phyloP scores from a whole-genome alignment of 1,284 basidiomycete species.

The Pseudozyma sp. region DNA sequence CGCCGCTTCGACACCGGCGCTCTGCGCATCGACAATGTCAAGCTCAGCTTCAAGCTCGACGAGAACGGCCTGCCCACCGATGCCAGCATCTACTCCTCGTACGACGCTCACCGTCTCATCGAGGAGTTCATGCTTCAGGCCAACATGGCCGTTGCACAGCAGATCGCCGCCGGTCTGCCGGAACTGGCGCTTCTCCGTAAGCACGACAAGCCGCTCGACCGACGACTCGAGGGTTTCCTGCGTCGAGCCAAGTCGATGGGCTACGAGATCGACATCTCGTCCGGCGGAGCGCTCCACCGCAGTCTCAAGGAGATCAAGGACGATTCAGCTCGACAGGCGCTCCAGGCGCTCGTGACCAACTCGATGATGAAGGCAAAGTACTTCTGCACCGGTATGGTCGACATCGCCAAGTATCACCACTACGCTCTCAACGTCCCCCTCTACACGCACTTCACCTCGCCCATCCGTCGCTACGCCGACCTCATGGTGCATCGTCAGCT shows the following conservation, averaged over 20 bases:
- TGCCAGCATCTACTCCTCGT: slow-evolving; percentile 76
- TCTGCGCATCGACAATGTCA: slow-evolving; percentile 79
- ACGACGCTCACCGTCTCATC: slow-evolving; percentile 82
- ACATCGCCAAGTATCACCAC: slow-evolving; percentile 97
- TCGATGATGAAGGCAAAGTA: slow-evolving; percentile 93
- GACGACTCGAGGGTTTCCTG: slow-evolving; percentile 68
- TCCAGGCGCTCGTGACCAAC: slow-evolving; percentile 86
- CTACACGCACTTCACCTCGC: slow-evolving; percentile 91
- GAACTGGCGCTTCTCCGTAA: slow-evolving; percentile 94
- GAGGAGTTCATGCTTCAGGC: slow-evolving; percentile 97
- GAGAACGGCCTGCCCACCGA: slow-evolving; percentile 85
- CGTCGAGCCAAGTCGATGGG: slow-evolving; percentile 77
- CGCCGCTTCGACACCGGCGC: slow-evolving; percentile 85
- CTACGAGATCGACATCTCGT: slow-evolving; percentile 81
- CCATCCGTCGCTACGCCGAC: slow-evolving; percentile 80
- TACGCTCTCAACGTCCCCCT: slow-evolving; percentile 90
- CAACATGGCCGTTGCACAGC: slow-evolving; percentile 89
- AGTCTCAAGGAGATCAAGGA: slow-evolving; percentile 79
- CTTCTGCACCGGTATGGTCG: slow-evolving; percentile 98
- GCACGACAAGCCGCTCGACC: slow-evolving; percentile 90
- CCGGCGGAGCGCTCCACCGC: slow-evolving; percentile 83
- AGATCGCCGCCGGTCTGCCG: slow-evolving; percentile 90
- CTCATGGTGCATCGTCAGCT: slow-evolving; percentile 96
- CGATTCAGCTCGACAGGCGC: slow-evolving; percentile 75
- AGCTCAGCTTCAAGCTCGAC: slow-evolving; percentile 83